A percentile compares a stretch with the other conserved stretches of the same genome.
Evolutionary conservation across 768 basidiomycete species (phyloP).

Genomic region (Amanita thiersii): DNA sequence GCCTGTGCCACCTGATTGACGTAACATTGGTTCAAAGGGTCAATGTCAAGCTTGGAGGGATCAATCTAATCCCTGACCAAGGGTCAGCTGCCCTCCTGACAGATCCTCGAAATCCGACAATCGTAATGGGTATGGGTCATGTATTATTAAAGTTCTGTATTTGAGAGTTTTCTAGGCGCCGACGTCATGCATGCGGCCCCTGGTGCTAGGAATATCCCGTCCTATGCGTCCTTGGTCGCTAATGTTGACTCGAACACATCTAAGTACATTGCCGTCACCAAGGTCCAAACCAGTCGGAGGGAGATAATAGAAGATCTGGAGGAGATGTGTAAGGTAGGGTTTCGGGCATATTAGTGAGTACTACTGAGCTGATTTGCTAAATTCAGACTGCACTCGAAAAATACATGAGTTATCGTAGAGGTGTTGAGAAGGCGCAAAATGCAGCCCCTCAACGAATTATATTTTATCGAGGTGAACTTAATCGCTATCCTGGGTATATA

Average conservation of each 20-base stretch:
- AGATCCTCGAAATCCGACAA: conserved; percentile 63
- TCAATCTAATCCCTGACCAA: conserved; percentile 67
- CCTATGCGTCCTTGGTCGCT: conserved; percentile 68
- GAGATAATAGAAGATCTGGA: conserved; percentile 68
- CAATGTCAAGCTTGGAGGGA: conserved; percentile 79
- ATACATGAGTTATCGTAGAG: conserved; percentile 45
- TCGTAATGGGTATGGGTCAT: conserved; percentile 56
- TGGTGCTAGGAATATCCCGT: conserved; percentile 62
- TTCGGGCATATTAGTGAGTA: not conserved
- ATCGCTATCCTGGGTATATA: conserved; percentile 13
- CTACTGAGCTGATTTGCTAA: not conserved
- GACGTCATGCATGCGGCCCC: conserved; percentile 79
- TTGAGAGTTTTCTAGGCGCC: conserved; percentile 36
- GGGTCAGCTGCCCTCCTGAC: conserved; percentile 46
- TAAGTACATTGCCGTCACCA: conserved; percentile 50
- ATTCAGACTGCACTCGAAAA: conserved; percentile 41
- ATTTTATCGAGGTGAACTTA: conserved; percentile 56
- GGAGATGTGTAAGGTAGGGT: conserved; percentile 49
- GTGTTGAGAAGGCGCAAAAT: conserved; percentile 34
- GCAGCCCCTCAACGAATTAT: conserved; percentile 50
- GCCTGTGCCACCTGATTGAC: not conserved
- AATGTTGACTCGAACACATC: conserved; percentile 65
- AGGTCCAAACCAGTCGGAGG: conserved; percentile 49
- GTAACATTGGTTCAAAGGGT: conserved; percentile 33
- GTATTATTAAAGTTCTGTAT: conserved; percentile 2